Evolutionary conservation across 495 filamentous ascomycete species (phyloP).

Genomic region (Terfezia claveryi): DNA sequence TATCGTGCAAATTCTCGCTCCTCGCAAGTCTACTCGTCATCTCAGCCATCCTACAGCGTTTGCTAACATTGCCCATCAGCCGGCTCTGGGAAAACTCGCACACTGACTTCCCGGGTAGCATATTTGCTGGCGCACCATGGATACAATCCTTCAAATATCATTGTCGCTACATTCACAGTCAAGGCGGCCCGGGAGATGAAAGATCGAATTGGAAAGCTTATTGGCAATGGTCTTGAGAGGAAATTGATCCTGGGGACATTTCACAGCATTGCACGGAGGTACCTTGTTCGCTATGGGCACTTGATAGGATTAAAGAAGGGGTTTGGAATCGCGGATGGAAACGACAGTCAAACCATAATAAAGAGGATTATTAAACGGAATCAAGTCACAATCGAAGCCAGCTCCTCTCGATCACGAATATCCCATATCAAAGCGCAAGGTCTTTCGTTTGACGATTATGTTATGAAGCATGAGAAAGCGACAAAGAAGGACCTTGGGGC

Average conservation of each 20-base stretch:
- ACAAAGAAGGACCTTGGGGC: constrained; percentile 34
- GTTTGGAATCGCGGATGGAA: constrained; percentile 83
- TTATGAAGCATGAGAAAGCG: constrained; percentile 19
- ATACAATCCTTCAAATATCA: constrained; percentile 53
- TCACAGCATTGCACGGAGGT: constrained; percentile 76
- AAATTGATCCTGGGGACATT: constrained; percentile 83
- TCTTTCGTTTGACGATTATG: not conserved
- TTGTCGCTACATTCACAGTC: constrained; percentile 94
- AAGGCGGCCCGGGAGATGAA: constrained; percentile 96
- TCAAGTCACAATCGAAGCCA: constrained; percentile 40
- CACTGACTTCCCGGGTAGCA: constrained; percentile 79
- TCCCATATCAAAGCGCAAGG: constrained; percentile 70
- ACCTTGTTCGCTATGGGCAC: constrained; percentile 66
- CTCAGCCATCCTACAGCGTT: not conserved
- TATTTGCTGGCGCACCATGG: constrained; percentile 68
- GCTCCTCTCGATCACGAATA: constrained; percentile 47
- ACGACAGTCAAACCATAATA: constrained; percentile 56
- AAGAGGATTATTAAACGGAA: constrained; percentile 62
- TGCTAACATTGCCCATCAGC: constrained; percentile 1
- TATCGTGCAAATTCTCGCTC: constrained; percentile 75
- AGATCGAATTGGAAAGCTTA: constrained; percentile 51
- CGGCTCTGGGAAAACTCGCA: constrained; percentile 84
- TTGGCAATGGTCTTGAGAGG: constrained; percentile 55
- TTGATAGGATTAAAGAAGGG: constrained; percentile 59
- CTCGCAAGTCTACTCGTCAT: constrained; percentile 14